Percentiles rank a stretch among this genome's conserved stretches.
Conservation (phyloP, 2,329 filamentous ascomycete species). For the Trichoderma sp. region DNA sequence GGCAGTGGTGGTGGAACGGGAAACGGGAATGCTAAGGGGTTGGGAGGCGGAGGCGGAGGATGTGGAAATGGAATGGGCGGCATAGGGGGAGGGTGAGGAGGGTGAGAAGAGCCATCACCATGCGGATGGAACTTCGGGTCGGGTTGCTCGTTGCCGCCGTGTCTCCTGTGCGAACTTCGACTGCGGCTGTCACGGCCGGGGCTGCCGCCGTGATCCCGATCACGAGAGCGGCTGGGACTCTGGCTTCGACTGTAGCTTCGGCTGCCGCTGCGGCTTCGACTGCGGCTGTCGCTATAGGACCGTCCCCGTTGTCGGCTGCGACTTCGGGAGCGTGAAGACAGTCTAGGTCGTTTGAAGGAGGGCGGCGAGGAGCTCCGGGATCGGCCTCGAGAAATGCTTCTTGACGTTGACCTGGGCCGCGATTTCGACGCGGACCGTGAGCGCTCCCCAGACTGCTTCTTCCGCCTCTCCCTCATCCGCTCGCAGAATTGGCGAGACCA, state of each 20-base stretch:
- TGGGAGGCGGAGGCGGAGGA: conserved; percentile 1
- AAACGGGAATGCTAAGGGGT: background rate
- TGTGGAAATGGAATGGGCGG: conserved; percentile 27
- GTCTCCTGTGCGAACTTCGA: conserved; percentile 5
- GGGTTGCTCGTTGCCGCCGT: conserved; percentile 18
- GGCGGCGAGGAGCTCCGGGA: conserved; percentile 41
- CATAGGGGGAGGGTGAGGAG: conserved; percentile 32
- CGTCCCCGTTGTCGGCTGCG: conserved; percentile 28
- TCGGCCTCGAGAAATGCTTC: conserved; percentile 36
- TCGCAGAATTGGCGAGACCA: conserved; percentile 82
- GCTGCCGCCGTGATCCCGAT: conserved; percentile 29
- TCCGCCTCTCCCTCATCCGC: conserved; percentile 68
- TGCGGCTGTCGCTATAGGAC: conserved; percentile 38
- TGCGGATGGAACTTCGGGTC: conserved; percentile 20
- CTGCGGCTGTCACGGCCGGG: conserved; percentile 7
- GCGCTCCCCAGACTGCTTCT: conserved; percentile 41
- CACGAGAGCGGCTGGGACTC: conserved; percentile 24
- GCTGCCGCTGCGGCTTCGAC: conserved; percentile 37
- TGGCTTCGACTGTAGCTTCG: conserved; percentile 29
- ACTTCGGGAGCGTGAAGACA: conserved; percentile 36
- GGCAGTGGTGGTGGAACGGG: conserved; percentile 16
- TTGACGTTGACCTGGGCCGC: conserved; percentile 38
- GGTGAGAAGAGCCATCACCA: conserved; percentile 31
- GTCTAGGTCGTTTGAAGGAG: conserved; percentile 38
- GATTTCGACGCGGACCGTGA: conserved; percentile 41